Percentiles rank a stretch among this genome's conserved stretches.
phyloP scores from a whole-genome alignment of 805 yeast species.

The Starmerella kuoi region DNA sequence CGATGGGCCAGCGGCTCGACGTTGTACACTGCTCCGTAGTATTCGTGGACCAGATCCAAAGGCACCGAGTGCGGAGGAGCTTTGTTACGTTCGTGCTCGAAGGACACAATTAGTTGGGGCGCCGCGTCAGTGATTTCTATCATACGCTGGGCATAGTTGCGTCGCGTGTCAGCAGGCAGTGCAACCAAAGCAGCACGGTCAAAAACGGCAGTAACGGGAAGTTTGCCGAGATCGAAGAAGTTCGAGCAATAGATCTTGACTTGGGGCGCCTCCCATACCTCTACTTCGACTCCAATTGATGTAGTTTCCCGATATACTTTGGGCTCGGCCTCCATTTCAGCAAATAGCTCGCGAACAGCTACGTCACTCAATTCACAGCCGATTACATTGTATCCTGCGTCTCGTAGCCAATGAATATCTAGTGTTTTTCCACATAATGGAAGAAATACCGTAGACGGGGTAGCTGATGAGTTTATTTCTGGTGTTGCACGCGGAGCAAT shows the following conservation, averaged over 20 bases:
- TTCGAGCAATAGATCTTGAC: conserved; percentile 9
- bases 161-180: conserved; percentile 9
- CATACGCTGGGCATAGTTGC: conserved; percentile 8
- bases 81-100: conserved; percentile 10
- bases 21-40: conserved; percentile 10
- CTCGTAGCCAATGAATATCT: conserved; percentile 12
- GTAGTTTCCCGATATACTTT: neutral
- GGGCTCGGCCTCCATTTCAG: conserved; percentile 9
- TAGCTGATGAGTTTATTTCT: neutral
- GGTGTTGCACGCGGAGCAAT: conserved; percentile 5
- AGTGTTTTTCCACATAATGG: conserved; percentile 17
- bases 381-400: conserved; percentile 8
- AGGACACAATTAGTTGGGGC: conserved; percentile 15
- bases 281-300: conserved; percentile 2
- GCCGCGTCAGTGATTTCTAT: conserved; percentile 11
- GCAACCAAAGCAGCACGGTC: conserved; percentile 19
- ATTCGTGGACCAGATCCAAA: conserved; percentile 7
- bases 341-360: conserved; percentile 12
- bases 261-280: neutral
- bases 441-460: conserved; percentile 8
- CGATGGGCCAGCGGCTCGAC: conserved; percentile 4
- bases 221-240: conserved; percentile 11
- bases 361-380: conserved; percentile 15
- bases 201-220: conserved; percentile 11
- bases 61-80: conserved; percentile 16